Evolutionary conservation across 2,329 filamentous ascomycete species (phyloP).

Genomic region (Karstenula rhodostoma): DNA sequence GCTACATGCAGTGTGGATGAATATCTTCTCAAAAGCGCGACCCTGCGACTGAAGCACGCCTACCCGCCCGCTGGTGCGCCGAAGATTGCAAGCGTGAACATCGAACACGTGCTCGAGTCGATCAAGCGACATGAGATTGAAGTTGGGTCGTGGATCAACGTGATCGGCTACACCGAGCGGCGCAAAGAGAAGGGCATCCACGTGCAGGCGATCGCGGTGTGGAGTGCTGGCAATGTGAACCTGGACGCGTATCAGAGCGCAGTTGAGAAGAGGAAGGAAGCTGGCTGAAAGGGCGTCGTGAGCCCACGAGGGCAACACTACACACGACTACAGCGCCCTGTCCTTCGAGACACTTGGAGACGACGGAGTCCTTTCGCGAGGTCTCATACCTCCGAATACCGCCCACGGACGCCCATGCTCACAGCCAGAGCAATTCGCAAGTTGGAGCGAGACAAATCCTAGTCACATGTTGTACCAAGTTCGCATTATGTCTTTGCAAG

Average conservation of each 20-base stretch:
- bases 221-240: conserved; percentile 77
- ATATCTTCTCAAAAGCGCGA: conserved; percentile 66
- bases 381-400: not conserved
- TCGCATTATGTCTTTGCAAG: not conserved
- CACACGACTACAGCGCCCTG: not conserved
- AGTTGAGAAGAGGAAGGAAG: conserved; percentile 28
- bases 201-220: conserved; percentile 80
- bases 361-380: not conserved
- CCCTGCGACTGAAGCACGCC: conserved; percentile 73
- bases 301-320: not conserved
- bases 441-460: not conserved
- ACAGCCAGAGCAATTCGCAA: not conserved
- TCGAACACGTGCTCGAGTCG: conserved; percentile 73
- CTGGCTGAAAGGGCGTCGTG: not conserved
- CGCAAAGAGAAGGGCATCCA: conserved; percentile 43
- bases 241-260: conserved; percentile 74
- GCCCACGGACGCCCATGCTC: not conserved
- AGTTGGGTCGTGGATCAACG: conserved; percentile 86
- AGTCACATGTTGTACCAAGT: too few relatives aligned
- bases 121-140: conserved; percentile 70
- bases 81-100: conserved; percentile 69
- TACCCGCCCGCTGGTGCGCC: conserved; percentile 57
- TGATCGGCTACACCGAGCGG: conserved; percentile 76
- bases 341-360: not conserved
- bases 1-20: conserved; percentile 64